These are phyloP conservation scores for Cordyceps cicadae DNA, from an alignment of 2,329 filamentous ascomycete genomes.

Conservation along the genomic window DNA sequence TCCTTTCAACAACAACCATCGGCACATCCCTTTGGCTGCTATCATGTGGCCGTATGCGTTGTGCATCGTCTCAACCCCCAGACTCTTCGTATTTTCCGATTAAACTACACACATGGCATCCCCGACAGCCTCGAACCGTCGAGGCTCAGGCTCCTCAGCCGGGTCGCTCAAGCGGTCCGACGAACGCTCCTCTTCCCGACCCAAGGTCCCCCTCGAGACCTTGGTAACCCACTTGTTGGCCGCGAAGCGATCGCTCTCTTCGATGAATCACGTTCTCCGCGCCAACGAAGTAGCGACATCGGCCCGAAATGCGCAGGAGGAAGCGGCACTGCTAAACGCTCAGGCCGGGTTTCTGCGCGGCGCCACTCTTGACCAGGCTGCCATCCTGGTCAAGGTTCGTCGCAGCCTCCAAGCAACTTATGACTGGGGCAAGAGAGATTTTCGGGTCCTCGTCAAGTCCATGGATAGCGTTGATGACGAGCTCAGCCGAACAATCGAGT, in stretches of 20 bases:
- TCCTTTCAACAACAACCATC: slow-evolving; percentile 1
- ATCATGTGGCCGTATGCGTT: slow-evolving; percentile 8
- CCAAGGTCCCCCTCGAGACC: slow-evolving; percentile 51
- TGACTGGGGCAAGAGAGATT: slow-evolving; percentile 50
- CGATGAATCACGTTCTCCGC: slow-evolving; percentile 72
- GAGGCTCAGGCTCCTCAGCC: slow-evolving; percentile 29
- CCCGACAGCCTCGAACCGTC: slow-evolving; percentile 26
- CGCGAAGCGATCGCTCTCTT: slow-evolving; percentile 79
- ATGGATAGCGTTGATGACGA: slow-evolving; percentile 60
- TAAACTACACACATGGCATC: slow-evolving; percentile 26
- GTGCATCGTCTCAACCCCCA: neutral
- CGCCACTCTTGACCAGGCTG: slow-evolving; percentile 50
- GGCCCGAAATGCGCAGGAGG: slow-evolving; percentile 68
- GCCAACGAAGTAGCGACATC: slow-evolving; percentile 78
- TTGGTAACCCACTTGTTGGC: slow-evolving; percentile 78
- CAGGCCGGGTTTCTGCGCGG: slow-evolving; percentile 59
- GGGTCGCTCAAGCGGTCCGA: slow-evolving; percentile 21
- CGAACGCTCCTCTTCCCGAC: slow-evolving; percentile 10
- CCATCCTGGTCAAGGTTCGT: slow-evolving; percentile 43
- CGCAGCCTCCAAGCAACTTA: slow-evolving; percentile 46
- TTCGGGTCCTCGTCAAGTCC: slow-evolving; percentile 51
- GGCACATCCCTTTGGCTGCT: neutral
- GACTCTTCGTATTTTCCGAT: neutral
- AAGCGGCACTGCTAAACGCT: slow-evolving; percentile 64
- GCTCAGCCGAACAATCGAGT: slow-evolving; percentile 57